Percentiles rank a stretch among this genome's conserved stretches.
phyloP scores from a whole-genome alignment of 768 basidiomycete genomes.

The Boletellus ananiceps region DNA sequence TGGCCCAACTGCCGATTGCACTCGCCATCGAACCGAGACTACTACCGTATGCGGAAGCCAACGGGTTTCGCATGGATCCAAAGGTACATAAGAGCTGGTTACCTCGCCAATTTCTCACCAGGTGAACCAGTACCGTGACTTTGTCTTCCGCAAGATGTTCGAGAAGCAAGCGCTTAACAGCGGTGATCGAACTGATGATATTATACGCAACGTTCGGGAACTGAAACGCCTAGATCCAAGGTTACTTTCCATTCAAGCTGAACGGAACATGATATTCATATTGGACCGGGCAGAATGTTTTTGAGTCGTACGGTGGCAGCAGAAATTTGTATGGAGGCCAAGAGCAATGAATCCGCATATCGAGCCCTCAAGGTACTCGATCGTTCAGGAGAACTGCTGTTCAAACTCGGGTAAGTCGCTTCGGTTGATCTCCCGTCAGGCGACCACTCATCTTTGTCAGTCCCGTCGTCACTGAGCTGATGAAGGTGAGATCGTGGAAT shows the following conservation, averaged over 20 bases:
- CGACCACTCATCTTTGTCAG: conserved; percentile 14
- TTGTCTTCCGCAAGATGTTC: conserved; percentile 86
- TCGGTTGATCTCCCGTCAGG: background rate
- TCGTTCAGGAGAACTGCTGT: conserved; percentile 60
- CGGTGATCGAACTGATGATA: conserved; percentile 56
- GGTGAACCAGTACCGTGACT: conserved; percentile 63
- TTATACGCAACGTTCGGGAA: conserved; percentile 66
- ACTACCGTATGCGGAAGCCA: conserved; percentile 63
- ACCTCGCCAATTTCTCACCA: conserved; percentile 11
- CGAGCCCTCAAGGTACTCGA: conserved; percentile 63
- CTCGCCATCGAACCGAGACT: conserved; percentile 74
- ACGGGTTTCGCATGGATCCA: conserved; percentile 76
- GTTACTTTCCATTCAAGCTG: conserved; percentile 37
- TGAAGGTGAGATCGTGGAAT: conserved; percentile 45
- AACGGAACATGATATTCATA: conserved; percentile 1
- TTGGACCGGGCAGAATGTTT: conserved; percentile 57
- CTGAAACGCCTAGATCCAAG: conserved; percentile 63
- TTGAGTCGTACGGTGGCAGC: conserved; percentile 78
- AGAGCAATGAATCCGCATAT: conserved; percentile 65
- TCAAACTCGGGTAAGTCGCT: conserved; percentile 56
- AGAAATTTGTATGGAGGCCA: conserved; percentile 79
- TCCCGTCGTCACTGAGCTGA: conserved; percentile 56
- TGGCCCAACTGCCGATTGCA: conserved; percentile 71
- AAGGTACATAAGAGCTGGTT: conserved; percentile 43
- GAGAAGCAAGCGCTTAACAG: conserved; percentile 48